Percentiles rank a stretch among this genome's conserved stretches.
phyloP scores from a whole-genome alignment of 2,329 filamentous ascomycete genomes.

The Fusarium poae region DNA sequence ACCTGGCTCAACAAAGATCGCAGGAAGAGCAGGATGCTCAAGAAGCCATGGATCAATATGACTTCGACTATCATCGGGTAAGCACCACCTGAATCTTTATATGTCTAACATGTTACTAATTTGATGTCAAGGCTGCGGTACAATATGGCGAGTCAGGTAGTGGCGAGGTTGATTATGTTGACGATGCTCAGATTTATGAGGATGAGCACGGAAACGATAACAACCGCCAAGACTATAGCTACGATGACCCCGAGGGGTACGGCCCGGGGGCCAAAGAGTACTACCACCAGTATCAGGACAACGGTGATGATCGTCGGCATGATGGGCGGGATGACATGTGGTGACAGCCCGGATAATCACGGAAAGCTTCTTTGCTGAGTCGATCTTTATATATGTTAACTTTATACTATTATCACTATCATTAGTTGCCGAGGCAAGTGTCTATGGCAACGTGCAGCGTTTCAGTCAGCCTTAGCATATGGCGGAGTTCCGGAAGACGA shows the following conservation, averaged over 20 bases:
- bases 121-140: slow-evolving; percentile 55
- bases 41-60: slow-evolving; percentile 64
- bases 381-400: slow-evolving; percentile 44
- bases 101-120: slow-evolving; percentile 7
- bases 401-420: slow-evolving; percentile 37
- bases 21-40: slow-evolving; percentile 61
- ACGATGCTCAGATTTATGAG: slow-evolving; percentile 67
- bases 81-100: slow-evolving; percentile 45
- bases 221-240: slow-evolving; percentile 54
- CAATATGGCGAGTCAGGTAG: slow-evolving; percentile 62
- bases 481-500: slow-evolving; percentile 53
- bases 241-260: slow-evolving; percentile 56
- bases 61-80: slow-evolving; percentile 67
- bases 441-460: slow-evolving; percentile 42
- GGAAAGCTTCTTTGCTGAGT: slow-evolving; percentile 28
- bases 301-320: slow-evolving; percentile 51
- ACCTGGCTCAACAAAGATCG: slow-evolving; percentile 61
- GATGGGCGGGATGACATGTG: slow-evolving; percentile 60
- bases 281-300: slow-evolving; percentile 57
- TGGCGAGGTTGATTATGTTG: slow-evolving; percentile 63
- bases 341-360: slow-evolving; percentile 50
- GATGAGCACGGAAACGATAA: slow-evolving; percentile 62
- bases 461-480: slow-evolving; percentile 51
- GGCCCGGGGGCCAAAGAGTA: slow-evolving; percentile 58
- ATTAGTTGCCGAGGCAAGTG: slow-evolving; percentile 39